Evolutionary conservation across 352 stramenopile genomes (phyloP).

Genomic region (Phytophthora litchii): DNA sequence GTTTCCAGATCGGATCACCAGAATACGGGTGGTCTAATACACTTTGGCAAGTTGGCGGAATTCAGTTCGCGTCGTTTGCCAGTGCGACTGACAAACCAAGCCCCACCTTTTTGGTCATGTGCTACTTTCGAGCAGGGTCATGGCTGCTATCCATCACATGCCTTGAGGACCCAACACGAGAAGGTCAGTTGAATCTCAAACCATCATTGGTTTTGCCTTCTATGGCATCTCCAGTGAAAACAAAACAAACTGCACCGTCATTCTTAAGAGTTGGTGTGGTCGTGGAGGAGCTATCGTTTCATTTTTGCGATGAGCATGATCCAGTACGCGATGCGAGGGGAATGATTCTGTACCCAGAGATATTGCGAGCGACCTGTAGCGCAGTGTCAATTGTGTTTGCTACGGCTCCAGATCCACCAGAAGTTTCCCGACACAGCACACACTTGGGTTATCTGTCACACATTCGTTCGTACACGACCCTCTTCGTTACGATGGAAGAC

Average conservation of each 20-base stretch:
- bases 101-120: constrained; percentile 74
- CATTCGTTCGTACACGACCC: constrained; percentile 62
- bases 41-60: constrained; percentile 81
- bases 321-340: constrained; percentile 36
- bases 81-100: constrained; percentile 6
- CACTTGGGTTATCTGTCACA: constrained; percentile 73
- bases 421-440: constrained; percentile 47
- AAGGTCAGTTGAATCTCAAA: constrained; percentile 13
- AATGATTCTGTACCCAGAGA: constrained; percentile 62
- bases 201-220: constrained; percentile 23
- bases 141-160: constrained; percentile 74
- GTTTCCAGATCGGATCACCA: constrained; percentile 74
- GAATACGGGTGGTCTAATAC: constrained; percentile 77
- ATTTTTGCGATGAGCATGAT: constrained; percentile 73
- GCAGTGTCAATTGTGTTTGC: constrained; percentile 52
- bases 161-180: constrained; percentile 55
- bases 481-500: constrained; percentile 53
- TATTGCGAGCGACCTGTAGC: constrained; percentile 49
- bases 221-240: constrained; percentile 13
- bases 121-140: constrained; percentile 65
- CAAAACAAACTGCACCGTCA: constrained; percentile 13
- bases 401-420: constrained; percentile 54
- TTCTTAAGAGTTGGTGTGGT: constrained; percentile 47
- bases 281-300: constrained; percentile 51
- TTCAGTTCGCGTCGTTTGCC: constrained; percentile 80